Conservation (phyloP, 2,329 filamentous ascomycete genomes). For the Hypoxylon sp. region DNA sequence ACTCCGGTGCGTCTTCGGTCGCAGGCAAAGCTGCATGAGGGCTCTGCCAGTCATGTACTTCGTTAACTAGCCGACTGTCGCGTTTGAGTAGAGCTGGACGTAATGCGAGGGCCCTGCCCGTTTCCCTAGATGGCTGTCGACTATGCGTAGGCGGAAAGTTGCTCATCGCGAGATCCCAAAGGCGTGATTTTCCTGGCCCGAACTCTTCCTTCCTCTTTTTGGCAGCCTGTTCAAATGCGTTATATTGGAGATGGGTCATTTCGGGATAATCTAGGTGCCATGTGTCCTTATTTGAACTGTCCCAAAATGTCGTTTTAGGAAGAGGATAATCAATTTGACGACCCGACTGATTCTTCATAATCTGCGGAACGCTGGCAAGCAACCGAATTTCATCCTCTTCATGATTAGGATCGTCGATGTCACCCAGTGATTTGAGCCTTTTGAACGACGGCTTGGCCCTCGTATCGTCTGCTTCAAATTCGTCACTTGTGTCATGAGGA, state of each 20-base stretch:
- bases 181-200: constrained; percentile 62
- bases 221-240: constrained; percentile 69
- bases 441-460: constrained; percentile 67
- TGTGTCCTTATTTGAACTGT: constrained; percentile 65
- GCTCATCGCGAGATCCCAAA: constrained; percentile 72
- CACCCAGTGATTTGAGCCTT: constrained; percentile 66
- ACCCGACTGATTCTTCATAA: constrained; percentile 64
- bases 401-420: constrained; percentile 57
- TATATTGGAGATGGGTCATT: constrained; percentile 73
- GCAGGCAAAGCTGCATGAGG: constrained; percentile 46
- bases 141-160: constrained; percentile 66
- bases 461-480: constrained; percentile 58
- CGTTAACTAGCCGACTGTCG: constrained; percentile 47
- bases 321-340: constrained; percentile 71
- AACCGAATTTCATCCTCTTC: constrained; percentile 62
- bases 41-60: constrained; percentile 50
- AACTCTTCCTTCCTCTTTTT: constrained; percentile 67
- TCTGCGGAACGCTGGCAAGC: constrained; percentile 65
- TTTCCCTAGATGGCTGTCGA: constrained; percentile 45
- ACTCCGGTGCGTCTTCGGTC: constrained; percentile 49
- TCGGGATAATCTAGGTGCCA: constrained; percentile 75
- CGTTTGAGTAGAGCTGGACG: constrained; percentile 45
- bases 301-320: constrained; percentile 72
- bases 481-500: constrained; percentile 66
- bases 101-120: constrained; percentile 32